A percentile compares a stretch with the other conserved stretches of the same genome.
Evolutionary conservation across 352 stramenopile genomes (phyloP).

Genomic region (Phytopythium kandeliae): DNA sequence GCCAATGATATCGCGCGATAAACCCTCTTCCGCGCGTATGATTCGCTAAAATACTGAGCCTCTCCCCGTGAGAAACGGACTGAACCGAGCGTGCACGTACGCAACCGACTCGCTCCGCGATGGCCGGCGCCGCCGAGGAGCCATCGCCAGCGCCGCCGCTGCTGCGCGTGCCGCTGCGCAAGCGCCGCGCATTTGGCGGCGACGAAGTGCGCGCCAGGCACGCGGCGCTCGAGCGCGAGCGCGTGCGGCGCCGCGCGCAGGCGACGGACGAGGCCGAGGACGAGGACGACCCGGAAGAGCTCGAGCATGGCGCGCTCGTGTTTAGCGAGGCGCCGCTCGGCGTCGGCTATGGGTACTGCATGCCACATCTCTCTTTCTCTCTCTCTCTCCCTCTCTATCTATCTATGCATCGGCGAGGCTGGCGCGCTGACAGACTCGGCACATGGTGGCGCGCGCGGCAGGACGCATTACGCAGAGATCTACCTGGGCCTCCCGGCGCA

Average conservation of each 20-base stretch:
- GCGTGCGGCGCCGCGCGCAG: slow-evolving; percentile 33
- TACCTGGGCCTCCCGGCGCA: slow-evolving; percentile 76
- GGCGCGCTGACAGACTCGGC: slow-evolving; percentile 6
- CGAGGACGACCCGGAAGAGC: slow-evolving; percentile 6
- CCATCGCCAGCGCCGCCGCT: slow-evolving; percentile 2
- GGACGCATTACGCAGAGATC: slow-evolving; percentile 81
- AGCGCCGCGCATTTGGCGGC: slow-evolving; percentile 5
- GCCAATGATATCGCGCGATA: too few relatives aligned
- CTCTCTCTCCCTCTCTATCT: too few relatives aligned
- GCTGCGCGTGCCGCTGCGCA: slow-evolving; percentile 24
- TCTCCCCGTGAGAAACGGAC: too few relatives aligned
- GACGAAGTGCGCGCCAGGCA: slow-evolving; percentile 3
- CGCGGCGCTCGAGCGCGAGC: slow-evolving; percentile 32
- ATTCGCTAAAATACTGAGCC: not conserved
- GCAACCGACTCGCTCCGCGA: too few relatives aligned
- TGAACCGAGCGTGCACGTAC: too few relatives aligned
- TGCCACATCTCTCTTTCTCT: not conserved
- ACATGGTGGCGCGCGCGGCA: slow-evolving; percentile 16
- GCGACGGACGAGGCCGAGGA: slow-evolving; percentile 12
- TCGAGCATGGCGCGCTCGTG: slow-evolving; percentile 21
- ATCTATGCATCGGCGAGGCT: too few relatives aligned
- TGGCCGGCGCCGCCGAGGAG: too few relatives aligned
- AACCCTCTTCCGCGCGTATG: too few relatives aligned
- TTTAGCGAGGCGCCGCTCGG: slow-evolving; percentile 59
- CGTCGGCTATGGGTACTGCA: slow-evolving; percentile 54